Conservation (phyloP, 768 basidiomycete species). For the Sarcomyxa edulis region DNA sequence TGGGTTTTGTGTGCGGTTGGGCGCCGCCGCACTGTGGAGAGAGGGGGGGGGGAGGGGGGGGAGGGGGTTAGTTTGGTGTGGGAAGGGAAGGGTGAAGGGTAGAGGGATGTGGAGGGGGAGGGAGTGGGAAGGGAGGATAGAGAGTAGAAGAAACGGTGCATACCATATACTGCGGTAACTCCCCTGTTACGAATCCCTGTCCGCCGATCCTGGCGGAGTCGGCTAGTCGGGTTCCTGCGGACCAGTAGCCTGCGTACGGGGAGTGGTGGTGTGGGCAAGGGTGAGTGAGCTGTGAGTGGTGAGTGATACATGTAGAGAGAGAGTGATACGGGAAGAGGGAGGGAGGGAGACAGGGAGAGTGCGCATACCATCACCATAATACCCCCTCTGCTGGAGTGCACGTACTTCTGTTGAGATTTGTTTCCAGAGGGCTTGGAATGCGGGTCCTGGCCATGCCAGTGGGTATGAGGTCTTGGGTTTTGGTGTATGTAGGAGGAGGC, state of each 20-base stretch:
- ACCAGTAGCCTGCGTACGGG: conserved; percentile 69
- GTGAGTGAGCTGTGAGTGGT: no score
- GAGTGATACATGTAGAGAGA: no score
- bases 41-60: no score
- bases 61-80: neutral
- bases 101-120: no score
- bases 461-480: no score
- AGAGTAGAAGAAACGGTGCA: conserved; percentile 9
- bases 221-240: conserved; percentile 62
- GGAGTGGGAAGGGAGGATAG: neutral
- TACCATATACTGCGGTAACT: conserved; percentile 78
- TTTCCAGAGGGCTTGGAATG: conserved; percentile 72
- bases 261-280: no score
- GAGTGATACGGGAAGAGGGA: no score
- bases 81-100: no score
- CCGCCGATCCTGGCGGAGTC: conserved; percentile 56
- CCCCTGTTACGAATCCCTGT: conserved; percentile 45
- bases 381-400: conserved; percentile 66
- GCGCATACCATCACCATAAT: conserved; percentile 72
- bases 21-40: conserved; percentile 70
- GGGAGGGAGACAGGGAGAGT: neutral
- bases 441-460: no score
- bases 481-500: no score
- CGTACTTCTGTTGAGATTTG: conserved; percentile 62
- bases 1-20: conserved; percentile 57